These are phyloP conservation scores for Zoysia japonica DNA, from an alignment of 176 grass and related monocot genomes.

Conservation along the genomic window DNA sequence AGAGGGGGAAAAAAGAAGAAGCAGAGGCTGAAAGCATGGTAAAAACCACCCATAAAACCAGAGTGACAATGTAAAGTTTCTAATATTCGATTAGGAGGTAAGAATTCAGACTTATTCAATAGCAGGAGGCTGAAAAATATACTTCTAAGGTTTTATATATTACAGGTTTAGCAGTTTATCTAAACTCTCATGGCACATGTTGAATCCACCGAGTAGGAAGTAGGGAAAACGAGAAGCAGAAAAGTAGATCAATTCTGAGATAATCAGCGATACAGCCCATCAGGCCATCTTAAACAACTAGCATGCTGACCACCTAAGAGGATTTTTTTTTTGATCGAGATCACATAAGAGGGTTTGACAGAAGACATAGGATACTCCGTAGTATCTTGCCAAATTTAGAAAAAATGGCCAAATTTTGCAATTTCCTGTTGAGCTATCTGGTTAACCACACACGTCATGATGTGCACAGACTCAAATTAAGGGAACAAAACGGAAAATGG, in stretches of 20 bases:
- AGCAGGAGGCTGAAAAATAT: not conserved
- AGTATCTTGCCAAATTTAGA: not conserved
- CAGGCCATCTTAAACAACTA: constrained; percentile 10
- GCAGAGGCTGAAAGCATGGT: no score
- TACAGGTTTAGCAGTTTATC: not conserved
- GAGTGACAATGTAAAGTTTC: no score
- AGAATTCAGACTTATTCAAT: not conserved
- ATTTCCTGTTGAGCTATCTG: no score
- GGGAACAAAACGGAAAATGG: no score
- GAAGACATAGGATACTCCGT: no score
- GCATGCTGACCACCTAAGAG: not conserved
- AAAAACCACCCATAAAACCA: no score
- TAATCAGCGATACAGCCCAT: constrained; percentile 1
- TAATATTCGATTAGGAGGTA: no score
- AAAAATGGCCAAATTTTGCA: not conserved
- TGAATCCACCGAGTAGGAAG: not conserved
- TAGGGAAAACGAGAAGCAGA: not conserved
- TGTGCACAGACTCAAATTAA: no score
- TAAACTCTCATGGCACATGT: not conserved
- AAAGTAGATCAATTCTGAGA: not conserved
- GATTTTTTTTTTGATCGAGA: not conserved
- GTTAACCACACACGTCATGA: no score
- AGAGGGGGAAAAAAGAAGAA: no score
- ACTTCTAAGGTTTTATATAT: not conserved
- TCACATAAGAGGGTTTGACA: not conserved